A percentile compares a stretch with the other conserved stretches of the same genome.
Evolutionary conservation across 2,329 filamentous ascomycete species (phyloP).

Genomic region (Phyllachora maydis): DNA sequence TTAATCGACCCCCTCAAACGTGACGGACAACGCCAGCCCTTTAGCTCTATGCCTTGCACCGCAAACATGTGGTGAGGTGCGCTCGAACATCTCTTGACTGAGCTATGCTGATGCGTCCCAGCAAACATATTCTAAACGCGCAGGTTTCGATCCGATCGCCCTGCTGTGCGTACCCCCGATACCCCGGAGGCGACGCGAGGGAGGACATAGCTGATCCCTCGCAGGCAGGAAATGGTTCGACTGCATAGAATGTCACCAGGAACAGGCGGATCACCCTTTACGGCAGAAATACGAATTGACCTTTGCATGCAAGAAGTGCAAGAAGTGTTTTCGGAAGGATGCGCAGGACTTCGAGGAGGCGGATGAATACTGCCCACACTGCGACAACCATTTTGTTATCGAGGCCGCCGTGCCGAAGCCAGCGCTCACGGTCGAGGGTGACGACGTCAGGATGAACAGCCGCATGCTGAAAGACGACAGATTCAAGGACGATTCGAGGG

Average conservation of each 20-base stretch:
- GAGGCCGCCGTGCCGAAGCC: constrained; percentile 74
- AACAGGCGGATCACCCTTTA: constrained; percentile 59
- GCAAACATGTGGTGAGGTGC: constrained; percentile 9
- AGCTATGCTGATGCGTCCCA: constrained; percentile 14
- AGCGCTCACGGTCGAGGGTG: constrained; percentile 70
- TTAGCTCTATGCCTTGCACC: too few relatives aligned
- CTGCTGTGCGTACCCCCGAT: constrained; percentile 49
- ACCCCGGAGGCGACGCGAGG: too few relatives aligned
- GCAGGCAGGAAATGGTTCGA: constrained; percentile 94
- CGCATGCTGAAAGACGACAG: constrained; percentile 90
- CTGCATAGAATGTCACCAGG: constrained; percentile 83
- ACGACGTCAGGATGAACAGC: constrained; percentile 68
- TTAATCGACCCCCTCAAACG: too few relatives aligned
- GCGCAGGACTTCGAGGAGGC: constrained; percentile 81
- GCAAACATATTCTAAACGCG: constrained; percentile 96
- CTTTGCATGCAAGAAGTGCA: constrained; percentile 98
- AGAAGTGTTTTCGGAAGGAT: constrained; percentile 93
- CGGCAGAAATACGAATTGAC: constrained; percentile 68
- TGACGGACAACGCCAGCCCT: too few relatives aligned
- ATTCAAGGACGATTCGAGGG: constrained; percentile 33
- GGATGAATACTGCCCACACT: constrained; percentile 97
- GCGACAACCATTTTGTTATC: constrained; percentile 94
- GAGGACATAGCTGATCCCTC: too few relatives aligned
- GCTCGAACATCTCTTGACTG: background rate
- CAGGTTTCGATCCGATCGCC: constrained; percentile 91